phyloP scores from a whole-genome alignment of 805 yeast species.

The Yamadazyma endophytica region DNA sequence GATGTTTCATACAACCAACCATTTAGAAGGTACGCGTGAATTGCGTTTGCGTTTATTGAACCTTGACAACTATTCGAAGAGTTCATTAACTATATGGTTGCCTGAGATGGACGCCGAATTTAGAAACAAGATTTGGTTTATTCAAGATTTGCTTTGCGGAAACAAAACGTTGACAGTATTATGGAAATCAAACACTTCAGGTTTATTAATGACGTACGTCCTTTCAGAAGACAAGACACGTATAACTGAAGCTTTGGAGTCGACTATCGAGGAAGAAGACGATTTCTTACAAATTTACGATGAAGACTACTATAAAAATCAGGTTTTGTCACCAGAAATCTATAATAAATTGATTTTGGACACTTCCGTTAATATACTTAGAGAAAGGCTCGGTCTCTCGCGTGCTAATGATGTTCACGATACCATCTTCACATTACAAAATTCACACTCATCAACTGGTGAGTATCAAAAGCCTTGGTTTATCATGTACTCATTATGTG shows the following conservation, averaged over 20 bases:
- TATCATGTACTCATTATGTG: conserved; percentile 66
- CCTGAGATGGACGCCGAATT: conserved; percentile 5
- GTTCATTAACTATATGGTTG: conserved; percentile 7
- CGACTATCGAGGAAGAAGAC: conserved; percentile 7
- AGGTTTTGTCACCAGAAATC: conserved; percentile 46
- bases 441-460: too few species aligned
- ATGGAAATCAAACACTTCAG: conserved; percentile 63
- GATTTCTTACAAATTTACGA: conserved; percentile 22
- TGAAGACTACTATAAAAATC: conserved; percentile 38
- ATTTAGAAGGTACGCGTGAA: conserved; percentile 11
- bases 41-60: conserved; percentile 3
- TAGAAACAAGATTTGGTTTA: conserved; percentile 40
- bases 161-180: conserved; percentile 23
- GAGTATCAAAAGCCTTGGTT: conserved; percentile 58
- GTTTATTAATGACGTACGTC: conserved; percentile 33
- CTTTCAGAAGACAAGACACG: conserved; percentile 5
- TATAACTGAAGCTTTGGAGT: neutral
- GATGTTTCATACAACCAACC: conserved; percentile 9
- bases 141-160: conserved; percentile 32
- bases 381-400: conserved; percentile 27
- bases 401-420: conserved; percentile 8
- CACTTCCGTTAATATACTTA: conserved; percentile 51
- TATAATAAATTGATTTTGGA: conserved; percentile 47
- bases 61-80: neutral
- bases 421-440: conserved; percentile 13